Evolutionary conservation across 768 basidiomycete species (phyloP), one percentile per base, ranked within the genome.

Genomic region (Lentinula edodes): DNA sequence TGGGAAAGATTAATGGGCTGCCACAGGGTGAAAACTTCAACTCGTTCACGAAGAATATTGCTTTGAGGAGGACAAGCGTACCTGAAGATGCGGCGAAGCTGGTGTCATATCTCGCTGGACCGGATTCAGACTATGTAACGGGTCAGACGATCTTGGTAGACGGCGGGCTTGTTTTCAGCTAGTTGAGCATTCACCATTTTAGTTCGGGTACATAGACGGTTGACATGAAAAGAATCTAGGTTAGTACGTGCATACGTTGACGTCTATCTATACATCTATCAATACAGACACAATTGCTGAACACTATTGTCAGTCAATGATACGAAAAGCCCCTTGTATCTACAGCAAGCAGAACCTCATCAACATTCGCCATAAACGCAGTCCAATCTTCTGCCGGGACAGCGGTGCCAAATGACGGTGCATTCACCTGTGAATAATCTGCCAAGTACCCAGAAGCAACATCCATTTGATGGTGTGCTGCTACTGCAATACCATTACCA

Each of bases 21-120:
- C 57, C 32, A 48, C 53, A 39, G 52, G 59, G 60, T n/a, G 52
- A 52, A 46, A 62, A 52, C n/a, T 62, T 51, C 28, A 55, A 52
- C 20, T 36, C 42, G 28, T 16, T n/a, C 16, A 53, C 61, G 55
- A 64, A 60, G 16, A 51, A 39, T 5, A 61, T 58, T 41, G 61
- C 68, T 6, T 36, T 69, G 12, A 66, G 66, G 51, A 63, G 70
- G 6, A 45, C 65, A 8, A 72, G 67, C 28, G 61, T 70, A n/a
- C 71, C 74, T 1, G 70, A 75, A 35, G 69, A 75, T 41, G 59
- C 76, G 9, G 75, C 77, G 28, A 65, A 66, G 8, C n/a, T 72
- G 5, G 74, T 76, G 0, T 75, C 74, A 1, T 76, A 69, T 58
- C 65, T 77, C 3, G 70, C 70, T 6, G 74, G 75, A 8, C 70